Evolutionary conservation across 192 early-diverging fungal genomes (phyloP).

Genomic region (Linnemannia elongata): DNA sequence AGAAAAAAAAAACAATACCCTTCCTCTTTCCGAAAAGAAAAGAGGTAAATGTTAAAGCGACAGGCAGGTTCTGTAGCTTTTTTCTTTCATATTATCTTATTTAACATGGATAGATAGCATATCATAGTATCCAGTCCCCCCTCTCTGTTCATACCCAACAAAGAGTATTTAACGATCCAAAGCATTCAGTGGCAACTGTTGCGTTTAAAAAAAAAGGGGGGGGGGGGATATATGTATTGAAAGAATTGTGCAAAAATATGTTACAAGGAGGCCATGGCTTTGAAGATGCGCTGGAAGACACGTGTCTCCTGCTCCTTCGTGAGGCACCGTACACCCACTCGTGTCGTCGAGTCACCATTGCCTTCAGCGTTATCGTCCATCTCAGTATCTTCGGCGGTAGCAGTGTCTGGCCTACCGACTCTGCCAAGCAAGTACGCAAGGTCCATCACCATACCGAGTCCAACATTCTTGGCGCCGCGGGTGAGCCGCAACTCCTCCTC

Average conservation of each 20-base stretch:
- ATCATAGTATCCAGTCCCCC: neutral
- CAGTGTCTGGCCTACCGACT: neutral
- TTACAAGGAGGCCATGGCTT: slow-evolving; percentile 34
- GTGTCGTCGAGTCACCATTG: neutral
- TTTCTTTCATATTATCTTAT: neutral
- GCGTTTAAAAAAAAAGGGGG: neutral
- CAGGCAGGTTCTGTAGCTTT: neutral
- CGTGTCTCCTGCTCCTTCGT: slow-evolving; percentile 39
- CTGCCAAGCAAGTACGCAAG: slow-evolving; percentile 38
- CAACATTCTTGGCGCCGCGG: slow-evolving; percentile 34
- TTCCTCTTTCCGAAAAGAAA: neutral
- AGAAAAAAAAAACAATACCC: neutral
- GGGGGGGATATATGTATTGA: neutral
- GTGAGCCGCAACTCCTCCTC: slow-evolving; percentile 23
- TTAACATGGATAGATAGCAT: neutral
- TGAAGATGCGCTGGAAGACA: slow-evolving; percentile 37
- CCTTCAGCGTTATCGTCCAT: slow-evolving; percentile 8
- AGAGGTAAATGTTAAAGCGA: neutral
- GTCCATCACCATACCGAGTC: slow-evolving; percentile 51
- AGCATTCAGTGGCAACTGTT: neutral
- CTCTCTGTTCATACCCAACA: neutral
- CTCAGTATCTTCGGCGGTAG: neutral
- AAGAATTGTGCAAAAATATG: neutral
- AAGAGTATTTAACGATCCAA: neutral
- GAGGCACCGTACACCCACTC: neutral